Percentiles rank a stretch among this genome's conserved stretches.
Conservation (phyloP, 805 yeast genomes). For the Starmera dryadoides region DNA sequence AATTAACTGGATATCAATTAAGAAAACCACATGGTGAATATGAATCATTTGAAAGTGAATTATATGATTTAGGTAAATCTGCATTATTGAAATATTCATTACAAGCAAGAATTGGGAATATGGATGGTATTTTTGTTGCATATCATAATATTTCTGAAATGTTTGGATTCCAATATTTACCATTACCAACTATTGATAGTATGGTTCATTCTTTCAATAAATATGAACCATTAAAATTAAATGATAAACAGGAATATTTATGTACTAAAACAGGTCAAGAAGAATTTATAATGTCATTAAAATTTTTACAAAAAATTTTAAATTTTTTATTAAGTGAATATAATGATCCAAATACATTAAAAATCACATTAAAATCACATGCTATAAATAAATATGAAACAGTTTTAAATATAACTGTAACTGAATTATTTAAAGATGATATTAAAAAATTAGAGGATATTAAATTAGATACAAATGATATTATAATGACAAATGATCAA, state of each 20-base stretch:
- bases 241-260: background rate
- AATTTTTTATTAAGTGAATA: slow-evolving; percentile 26
- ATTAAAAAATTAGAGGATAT: slow-evolving; percentile 11
- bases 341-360: slow-evolving; percentile 5
- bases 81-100: slow-evolving; percentile 78
- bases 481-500: slow-evolving; percentile 5
- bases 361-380: background rate
- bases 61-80: slow-evolving; percentile 64
- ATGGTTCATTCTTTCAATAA: slow-evolving; percentile 39
- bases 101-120: slow-evolving; percentile 91
- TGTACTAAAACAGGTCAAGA: slow-evolving; percentile 44
- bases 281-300: slow-evolving; percentile 59
- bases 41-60: slow-evolving; percentile 82
- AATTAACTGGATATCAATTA: slow-evolving; percentile 55
- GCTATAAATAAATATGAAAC: slow-evolving; percentile 13
- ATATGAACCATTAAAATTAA: no score
- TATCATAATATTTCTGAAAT: slow-evolving; percentile 76
- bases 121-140: slow-evolving; percentile 95
- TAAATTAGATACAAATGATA: background rate
- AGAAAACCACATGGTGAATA: slow-evolving; percentile 50
- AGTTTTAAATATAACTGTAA: slow-evolving; percentile 24
- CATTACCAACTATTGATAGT: slow-evolving; percentile 64
- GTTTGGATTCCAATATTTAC: slow-evolving; percentile 88
- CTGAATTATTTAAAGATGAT: slow-evolving; percentile 23
- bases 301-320: slow-evolving; percentile 41